Evolutionary conservation across 2,329 filamentous ascomycete genomes (phyloP).

Genomic region (Didymella segeticola): DNA sequence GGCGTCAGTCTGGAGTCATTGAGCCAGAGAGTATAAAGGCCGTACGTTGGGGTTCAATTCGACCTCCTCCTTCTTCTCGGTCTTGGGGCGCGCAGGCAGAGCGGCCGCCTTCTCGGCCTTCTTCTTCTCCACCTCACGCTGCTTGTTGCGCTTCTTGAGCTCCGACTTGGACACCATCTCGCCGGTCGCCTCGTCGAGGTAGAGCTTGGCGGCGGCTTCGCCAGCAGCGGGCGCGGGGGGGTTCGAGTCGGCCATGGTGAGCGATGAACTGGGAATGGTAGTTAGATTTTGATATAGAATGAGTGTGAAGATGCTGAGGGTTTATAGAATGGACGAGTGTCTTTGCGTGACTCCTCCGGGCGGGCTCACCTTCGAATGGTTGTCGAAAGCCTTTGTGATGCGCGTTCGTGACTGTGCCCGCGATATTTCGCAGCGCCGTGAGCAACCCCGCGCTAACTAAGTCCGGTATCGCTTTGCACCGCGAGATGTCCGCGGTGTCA

Average conservation of each 20-base stretch:
- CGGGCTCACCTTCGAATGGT: too few relatives aligned
- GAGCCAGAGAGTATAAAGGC: neutral
- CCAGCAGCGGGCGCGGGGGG: conserved; percentile 32
- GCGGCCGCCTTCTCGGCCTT: conserved; percentile 83
- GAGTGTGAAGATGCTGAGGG: too few relatives aligned
- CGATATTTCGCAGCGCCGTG: too few relatives aligned
- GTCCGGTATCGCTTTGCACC: too few relatives aligned
- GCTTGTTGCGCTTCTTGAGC: conserved; percentile 94
- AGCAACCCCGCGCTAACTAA: too few relatives aligned
- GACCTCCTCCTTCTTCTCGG: conserved; percentile 66
- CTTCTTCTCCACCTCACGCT: conserved; percentile 82
- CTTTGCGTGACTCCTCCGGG: too few relatives aligned
- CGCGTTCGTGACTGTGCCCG: too few relatives aligned
- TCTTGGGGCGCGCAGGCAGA: conserved; percentile 64
- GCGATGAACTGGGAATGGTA: conserved; percentile 27
- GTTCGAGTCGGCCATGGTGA: conserved; percentile 41
- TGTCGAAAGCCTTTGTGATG: too few relatives aligned
- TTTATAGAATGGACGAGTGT: too few relatives aligned
- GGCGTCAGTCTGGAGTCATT: conserved; percentile 17
- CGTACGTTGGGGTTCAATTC: conserved; percentile 77
- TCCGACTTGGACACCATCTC: conserved; percentile 70
- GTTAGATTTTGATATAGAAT: neutral
- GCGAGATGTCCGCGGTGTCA: too few relatives aligned
- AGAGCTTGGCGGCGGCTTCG: conserved; percentile 64
- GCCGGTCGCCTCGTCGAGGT: conserved; percentile 91